Conservation (phyloP, 129 eudicot species). For the Saussurea involucrata region DNA sequence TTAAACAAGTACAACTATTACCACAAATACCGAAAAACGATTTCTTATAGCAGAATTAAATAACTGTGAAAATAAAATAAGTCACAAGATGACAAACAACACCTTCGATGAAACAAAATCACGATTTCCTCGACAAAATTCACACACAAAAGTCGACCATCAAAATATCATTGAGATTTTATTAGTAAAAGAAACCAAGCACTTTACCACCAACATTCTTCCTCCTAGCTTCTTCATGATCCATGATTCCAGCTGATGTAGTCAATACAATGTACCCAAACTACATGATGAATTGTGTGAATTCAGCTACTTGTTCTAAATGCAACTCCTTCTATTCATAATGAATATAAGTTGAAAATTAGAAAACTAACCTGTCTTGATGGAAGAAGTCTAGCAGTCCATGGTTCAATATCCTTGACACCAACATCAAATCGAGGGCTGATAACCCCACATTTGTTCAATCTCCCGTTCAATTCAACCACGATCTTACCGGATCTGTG, state of each 20-base stretch:
- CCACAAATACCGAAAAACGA: not conserved
- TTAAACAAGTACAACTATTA: not conserved
- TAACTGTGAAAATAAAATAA: slow-evolving; percentile 1
- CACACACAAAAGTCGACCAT: slow-evolving; percentile 7
- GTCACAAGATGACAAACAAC: not conserved
- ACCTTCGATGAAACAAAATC: not conserved
- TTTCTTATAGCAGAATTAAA: slow-evolving; percentile 4
- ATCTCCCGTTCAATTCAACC: slow-evolving; percentile 57
- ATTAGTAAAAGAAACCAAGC: slow-evolving; percentile 67
- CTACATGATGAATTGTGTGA: slow-evolving; percentile 23
- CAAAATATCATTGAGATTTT: slow-evolving; percentile 5
- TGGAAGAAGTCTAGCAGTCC: slow-evolving; percentile 65
- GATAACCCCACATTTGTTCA: slow-evolving; percentile 61
- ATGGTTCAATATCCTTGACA: slow-evolving; percentile 58
- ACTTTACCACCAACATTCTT: slow-evolving; percentile 78
- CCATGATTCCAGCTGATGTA: slow-evolving; percentile 81
- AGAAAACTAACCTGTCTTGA: slow-evolving; percentile 46
- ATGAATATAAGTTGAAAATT: not conserved
- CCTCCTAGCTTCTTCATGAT: slow-evolving; percentile 73
- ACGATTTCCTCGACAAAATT: slow-evolving; percentile 19
- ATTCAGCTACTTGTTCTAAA: not conserved
- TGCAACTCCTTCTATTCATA: not conserved
- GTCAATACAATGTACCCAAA: slow-evolving; percentile 73
- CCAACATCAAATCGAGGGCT: slow-evolving; percentile 67
- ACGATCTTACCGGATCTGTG: slow-evolving; percentile 66